A percentile compares a stretch with the other conserved stretches of the same genome.
These are phyloP conservation scores for Acmispon strigosus DNA, from an alignment of 306 rosid genomes.

Conservation along the genomic window DNA sequence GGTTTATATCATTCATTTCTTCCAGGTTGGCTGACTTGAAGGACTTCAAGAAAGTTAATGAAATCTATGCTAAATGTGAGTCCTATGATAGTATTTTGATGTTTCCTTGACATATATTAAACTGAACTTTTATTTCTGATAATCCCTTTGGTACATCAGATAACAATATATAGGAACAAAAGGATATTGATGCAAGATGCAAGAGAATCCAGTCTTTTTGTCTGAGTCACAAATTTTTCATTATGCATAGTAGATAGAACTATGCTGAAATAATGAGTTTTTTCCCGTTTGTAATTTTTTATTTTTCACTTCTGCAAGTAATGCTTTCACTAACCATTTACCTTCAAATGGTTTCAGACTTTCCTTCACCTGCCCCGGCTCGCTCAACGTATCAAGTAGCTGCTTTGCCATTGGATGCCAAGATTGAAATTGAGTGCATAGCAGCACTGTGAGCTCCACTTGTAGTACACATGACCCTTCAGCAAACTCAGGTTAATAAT, in stretches of 20 bases:
- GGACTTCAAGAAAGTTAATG: conserved; percentile 91
- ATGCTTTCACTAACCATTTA: neutral
- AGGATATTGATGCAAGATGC: no score
- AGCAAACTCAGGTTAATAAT: conserved; percentile 31
- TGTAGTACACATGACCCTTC: neutral
- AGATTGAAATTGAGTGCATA: conserved; percentile 92
- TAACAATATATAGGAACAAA: no score
- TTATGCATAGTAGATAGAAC: neutral
- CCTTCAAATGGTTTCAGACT: conserved; percentile 43
- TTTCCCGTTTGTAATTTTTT: neutral
- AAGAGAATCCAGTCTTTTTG: neutral
- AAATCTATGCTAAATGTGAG: conserved; percentile 97
- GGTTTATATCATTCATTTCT: conserved; percentile 12
- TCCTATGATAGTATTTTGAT: conserved; percentile 16
- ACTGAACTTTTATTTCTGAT: no score
- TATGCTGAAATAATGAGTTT: neutral
- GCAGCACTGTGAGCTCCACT: conserved; percentile 47
- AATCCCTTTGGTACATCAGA: no score
- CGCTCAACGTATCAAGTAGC: conserved; percentile 92
- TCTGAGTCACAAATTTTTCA: neutral
- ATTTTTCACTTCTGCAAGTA: neutral
- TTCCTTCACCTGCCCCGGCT: conserved; percentile 79
- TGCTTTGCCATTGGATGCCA: conserved; percentile 84
- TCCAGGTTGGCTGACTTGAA: conserved; percentile 97
- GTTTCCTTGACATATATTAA: neutral